phyloP scores from a whole-genome alignment of 495 filamentous ascomycete genomes.

The Lepidopterella palustris region DNA sequence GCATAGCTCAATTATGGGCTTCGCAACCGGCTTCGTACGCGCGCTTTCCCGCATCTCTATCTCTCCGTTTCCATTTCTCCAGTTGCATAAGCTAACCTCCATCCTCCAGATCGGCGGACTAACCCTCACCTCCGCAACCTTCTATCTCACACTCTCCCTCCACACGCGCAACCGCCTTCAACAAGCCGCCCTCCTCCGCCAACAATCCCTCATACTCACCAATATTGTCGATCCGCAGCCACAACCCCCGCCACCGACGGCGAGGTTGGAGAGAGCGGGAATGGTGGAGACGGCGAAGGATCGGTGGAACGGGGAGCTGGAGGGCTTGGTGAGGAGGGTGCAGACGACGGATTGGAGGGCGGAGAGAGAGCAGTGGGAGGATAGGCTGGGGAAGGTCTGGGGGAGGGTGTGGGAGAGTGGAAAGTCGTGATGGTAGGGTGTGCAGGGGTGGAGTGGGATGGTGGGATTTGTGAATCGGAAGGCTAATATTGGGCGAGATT shows the following conservation, averaged over 20 bases:
- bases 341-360: slow-evolving; percentile 34
- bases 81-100: not conserved
- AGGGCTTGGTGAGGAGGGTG: slow-evolving; percentile 30
- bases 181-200: slow-evolving; percentile 65
- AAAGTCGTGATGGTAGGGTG: not conserved
- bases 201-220: slow-evolving; percentile 58
- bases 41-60: slow-evolving; percentile 13
- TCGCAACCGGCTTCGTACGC: slow-evolving; percentile 75
- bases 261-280: slow-evolving; percentile 31
- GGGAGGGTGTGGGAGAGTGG: slow-evolving; percentile 28
- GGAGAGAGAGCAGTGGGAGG: slow-evolving; percentile 33
- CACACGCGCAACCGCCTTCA: slow-evolving; percentile 65
- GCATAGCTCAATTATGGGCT: slow-evolving; percentile 52
- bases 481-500: no score
- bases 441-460: not conserved
- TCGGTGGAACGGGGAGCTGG: slow-evolving; percentile 38
- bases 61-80: not conserved
- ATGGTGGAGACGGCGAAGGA: slow-evolving; percentile 38
- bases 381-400: slow-evolving; percentile 23
- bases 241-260: slow-evolving; percentile 64
- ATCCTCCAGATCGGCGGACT: slow-evolving; percentile 64
- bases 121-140: slow-evolving; percentile 71
- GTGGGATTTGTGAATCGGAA: no score
- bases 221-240: slow-evolving; percentile 45
- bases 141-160: slow-evolving; percentile 71